Evolutionary conservation across 1,139 yeast genomes (phyloP).

Genomic region (Diutina catenulata): DNA sequence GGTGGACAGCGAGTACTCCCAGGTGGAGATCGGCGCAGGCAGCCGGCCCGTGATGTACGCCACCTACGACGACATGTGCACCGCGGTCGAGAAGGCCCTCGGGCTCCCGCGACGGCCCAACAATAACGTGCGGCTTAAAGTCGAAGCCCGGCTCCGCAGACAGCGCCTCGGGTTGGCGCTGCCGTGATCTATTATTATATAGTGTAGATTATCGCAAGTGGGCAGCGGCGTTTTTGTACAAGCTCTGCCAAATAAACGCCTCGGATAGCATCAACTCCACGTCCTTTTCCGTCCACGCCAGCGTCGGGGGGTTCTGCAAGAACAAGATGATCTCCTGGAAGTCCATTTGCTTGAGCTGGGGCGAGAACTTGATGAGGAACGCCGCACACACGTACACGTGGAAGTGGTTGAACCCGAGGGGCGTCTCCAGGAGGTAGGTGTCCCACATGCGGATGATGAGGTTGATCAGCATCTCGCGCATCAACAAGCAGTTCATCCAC

Average conservation of each 20-base stretch:
- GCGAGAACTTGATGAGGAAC: conserved; percentile 77
- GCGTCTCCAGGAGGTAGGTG: conserved; percentile 81
- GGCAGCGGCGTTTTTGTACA: conserved; percentile 81
- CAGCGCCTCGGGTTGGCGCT: too few species aligned
- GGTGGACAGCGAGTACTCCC: background rate
- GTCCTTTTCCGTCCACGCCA: conserved; percentile 77
- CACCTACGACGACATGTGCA: conserved; percentile 1
- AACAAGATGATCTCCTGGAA: conserved; percentile 90
- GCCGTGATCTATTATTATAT: too few species aligned
- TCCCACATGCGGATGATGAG: conserved; percentile 96
- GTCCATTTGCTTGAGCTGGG: conserved; percentile 70
- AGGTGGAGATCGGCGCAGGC: background rate
- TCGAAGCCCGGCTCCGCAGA: background rate
- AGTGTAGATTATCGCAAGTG: conserved; percentile 37
- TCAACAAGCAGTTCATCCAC: conserved; percentile 96
- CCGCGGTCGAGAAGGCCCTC: background rate
- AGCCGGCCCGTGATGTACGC: background rate
- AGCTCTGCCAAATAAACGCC: conserved; percentile 92
- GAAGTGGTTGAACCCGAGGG: conserved; percentile 81
- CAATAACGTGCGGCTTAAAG: conserved; percentile 2
- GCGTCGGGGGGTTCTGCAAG: conserved; percentile 80
- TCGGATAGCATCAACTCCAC: conserved; percentile 87
- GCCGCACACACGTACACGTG: conserved; percentile 99
- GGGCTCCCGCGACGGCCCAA: background rate
- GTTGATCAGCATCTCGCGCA: conserved; percentile 79